These are phyloP conservation scores for Pycnococcus provasolii DNA, from an alignment of 139 green algal species.

Conservation along the genomic window DNA sequence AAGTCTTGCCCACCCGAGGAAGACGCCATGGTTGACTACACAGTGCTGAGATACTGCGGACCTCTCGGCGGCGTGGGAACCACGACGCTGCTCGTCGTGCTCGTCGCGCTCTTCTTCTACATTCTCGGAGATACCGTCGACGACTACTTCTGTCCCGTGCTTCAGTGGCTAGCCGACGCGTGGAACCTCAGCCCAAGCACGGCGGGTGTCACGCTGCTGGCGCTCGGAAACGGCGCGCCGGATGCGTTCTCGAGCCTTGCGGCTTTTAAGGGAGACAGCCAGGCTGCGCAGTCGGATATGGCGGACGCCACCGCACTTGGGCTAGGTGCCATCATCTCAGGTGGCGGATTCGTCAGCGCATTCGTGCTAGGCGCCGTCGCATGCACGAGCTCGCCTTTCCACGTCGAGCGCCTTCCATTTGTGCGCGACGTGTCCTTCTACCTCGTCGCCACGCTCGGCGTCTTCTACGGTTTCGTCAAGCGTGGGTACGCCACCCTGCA, in stretches of 20 bases:
- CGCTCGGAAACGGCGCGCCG: constrained; percentile 44
- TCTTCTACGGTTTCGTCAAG: constrained; percentile 12
- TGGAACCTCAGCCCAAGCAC: constrained; percentile 31
- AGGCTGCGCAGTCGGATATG: not conserved
- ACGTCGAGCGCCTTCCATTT: constrained; percentile 24
- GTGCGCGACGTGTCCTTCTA: constrained; percentile 40
- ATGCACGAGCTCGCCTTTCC: constrained; percentile 27
- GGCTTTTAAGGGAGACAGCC: constrained; percentile 20
- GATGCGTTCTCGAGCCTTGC: constrained; percentile 43
- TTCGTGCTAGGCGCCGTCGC: constrained; percentile 38
- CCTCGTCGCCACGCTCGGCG: constrained; percentile 21
- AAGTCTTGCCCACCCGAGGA: too few relatives aligned
- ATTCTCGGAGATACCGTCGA: constrained; percentile 39
- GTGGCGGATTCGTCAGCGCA: not conserved
- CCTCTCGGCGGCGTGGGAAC: too few relatives aligned
- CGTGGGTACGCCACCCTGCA: constrained; percentile 23
- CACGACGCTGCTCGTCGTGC: constrained; percentile 6
- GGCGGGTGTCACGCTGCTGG: constrained; percentile 41
- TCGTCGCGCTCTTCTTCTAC: constrained; percentile 34
- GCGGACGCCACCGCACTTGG: not conserved
- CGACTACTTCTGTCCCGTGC: constrained; percentile 37
- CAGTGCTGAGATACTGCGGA: too few relatives aligned
- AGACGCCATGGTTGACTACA: too few relatives aligned
- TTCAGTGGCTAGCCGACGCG: constrained; percentile 26
- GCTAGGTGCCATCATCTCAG: not conserved